These are phyloP conservation scores for Dendryphion nanum DNA, from an alignment of 2,329 filamentous ascomycete genomes.

Conservation along the genomic window DNA sequence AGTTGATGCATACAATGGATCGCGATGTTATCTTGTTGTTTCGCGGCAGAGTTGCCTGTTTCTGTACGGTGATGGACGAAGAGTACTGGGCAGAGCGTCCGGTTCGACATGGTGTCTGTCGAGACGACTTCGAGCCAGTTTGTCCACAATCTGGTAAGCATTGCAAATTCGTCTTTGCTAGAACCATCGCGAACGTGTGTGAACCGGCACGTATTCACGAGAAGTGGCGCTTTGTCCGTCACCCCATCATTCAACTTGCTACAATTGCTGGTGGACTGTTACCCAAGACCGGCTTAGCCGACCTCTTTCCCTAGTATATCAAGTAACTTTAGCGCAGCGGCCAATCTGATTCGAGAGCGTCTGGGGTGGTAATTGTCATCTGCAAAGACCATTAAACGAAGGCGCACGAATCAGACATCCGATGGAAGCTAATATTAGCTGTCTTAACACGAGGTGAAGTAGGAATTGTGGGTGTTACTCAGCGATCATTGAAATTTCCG, in stretches of 20 bases:
- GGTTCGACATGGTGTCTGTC: too few species aligned
- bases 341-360: conserved; percentile 10
- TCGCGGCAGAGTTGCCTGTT: too few species aligned
- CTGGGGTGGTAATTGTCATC: conserved; percentile 10
- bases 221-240: conserved; percentile 11
- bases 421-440: conserved; percentile 33
- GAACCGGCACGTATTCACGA: conserved; percentile 11
- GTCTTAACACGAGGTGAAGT: conserved; percentile 24
- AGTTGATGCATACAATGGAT: too few species aligned
- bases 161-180: conserved; percentile 18
- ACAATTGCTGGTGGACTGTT: conserved; percentile 5
- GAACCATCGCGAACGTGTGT: conserved; percentile 11
- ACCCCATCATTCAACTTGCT: conserved; percentile 7
- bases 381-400: conserved; percentile 10
- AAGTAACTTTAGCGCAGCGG: conserved; percentile 12
- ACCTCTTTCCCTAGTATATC: conserved; percentile 6
- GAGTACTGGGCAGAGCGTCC: too few species aligned
- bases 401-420: conserved; percentile 18
- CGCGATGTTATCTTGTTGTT: too few species aligned
- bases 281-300: conserved; percentile 8
- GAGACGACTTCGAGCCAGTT: too few species aligned
- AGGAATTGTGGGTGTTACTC: conserved; percentile 24
- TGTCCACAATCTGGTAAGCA: conserved; percentile 28
- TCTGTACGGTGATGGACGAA: too few species aligned
- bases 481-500: conserved; percentile 25